Conservation (phyloP, 495 filamentous ascomycete species). For the Stereocaulon alpinum region DNA sequence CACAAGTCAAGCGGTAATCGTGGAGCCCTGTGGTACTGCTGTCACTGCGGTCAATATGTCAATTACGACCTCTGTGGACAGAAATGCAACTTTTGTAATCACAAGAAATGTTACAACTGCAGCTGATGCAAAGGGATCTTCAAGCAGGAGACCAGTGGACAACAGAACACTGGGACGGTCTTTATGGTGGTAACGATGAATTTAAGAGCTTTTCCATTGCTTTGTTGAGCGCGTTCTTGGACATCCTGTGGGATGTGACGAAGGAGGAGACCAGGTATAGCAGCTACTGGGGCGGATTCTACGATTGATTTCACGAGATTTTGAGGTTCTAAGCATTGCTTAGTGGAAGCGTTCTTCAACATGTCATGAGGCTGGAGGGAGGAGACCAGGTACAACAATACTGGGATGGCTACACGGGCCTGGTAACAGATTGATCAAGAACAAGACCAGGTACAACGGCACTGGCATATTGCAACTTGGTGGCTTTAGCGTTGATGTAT, state of each 20-base stretch:
- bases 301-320: no score
- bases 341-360: no score
- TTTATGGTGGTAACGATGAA: no score
- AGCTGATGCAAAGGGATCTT: neutral
- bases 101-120: neutral
- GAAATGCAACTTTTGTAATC: no score
- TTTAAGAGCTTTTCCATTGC: no score
- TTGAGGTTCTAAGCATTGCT: no score
- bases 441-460: neutral
- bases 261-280: constrained; percentile 3
- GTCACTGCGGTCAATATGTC: neutral
- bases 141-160: no score
- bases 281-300: neutral
- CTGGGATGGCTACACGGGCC: neutral
- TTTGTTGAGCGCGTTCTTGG: no score
- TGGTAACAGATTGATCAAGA: neutral
- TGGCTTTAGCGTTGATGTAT: no score
- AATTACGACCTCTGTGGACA: neutral
- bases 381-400: constrained; percentile 1
- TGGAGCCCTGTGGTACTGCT: neutral
- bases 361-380: neutral
- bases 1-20: no score
- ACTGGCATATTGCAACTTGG: neutral
- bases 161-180: no score
- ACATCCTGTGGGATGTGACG: neutral